Base-by-base conservation (phyloP, 2,329 filamentous ascomycete genomes). In the Zelopaecilomyces penicillatus region DNA sequence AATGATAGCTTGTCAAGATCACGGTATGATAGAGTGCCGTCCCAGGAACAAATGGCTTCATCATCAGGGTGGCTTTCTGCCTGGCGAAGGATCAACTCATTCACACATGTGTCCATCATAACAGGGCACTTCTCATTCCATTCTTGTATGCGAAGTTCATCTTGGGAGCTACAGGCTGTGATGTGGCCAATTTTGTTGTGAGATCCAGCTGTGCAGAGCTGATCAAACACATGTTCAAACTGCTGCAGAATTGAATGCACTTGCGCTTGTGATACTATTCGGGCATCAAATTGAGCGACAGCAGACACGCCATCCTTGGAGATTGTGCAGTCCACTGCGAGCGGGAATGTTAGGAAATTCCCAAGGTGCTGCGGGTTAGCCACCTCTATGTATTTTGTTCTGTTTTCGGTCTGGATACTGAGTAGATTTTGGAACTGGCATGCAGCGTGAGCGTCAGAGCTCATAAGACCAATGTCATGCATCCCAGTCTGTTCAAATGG, bases 401-500 rank as follows among this genome's bases (percentile, higher is more conserved):
- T 34, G 32, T 3, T 34, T 34, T 34, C 32, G 9, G 44, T 34
- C 32, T 68, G 65, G 6, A 42, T 35, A n/a, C 51, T 47, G 11
- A 57, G 42, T 19, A 52, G 43, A 27, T 46, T 54, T 31, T 47
- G 47, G 43, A 55, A 54, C 9, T 48, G 39, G 39, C 47, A 50
- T 29, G 50, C 50, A n/a, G 30, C 28, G n/a, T 31, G 41, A n/a
- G 41, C 41, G 6, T n/a, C 41, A 8, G 27, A 1, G n/a, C 6
- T n/a, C 5, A 41, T 27, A n/a, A 30, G 44, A 6, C 32, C 33
- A 73, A 37, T 49, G 34, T 57, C 51, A 5, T 56, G 50, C 4
- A 63, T 44, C n/a, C 56, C 54, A 10, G 55, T 45, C 10, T 60
- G 49, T 42, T 56, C 58, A 39, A 44, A 52, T 2, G 46, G 44